Evolutionary conservation across 371 early-diverging fungal genomes (phyloP), one percentile per base, ranked within the genome.

Genomic region (Fennellomyces sp.): DNA sequence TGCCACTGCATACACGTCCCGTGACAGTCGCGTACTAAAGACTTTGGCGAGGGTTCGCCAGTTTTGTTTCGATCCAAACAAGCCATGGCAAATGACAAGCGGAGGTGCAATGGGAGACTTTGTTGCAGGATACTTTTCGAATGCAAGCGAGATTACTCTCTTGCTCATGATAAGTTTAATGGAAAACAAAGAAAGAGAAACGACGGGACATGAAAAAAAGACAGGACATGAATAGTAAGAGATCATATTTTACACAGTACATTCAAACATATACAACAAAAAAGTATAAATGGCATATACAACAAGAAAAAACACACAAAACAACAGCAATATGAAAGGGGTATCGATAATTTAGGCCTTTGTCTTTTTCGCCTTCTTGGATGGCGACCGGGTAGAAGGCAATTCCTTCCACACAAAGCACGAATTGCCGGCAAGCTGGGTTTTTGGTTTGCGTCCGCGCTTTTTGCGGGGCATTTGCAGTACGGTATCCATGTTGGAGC

Each of bases 11-110:
- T 86, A 84, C 2, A 94, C 86, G 25, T 78, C 72, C 10, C 88
- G 78, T n/a, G 68, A 72, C 13, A 92, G 73, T 5, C 82, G 76
- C 23, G 73, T 73, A 11, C 88, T 70, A 39, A 96, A 75, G 28
- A 87, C 80, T 63, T 90, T 91, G 38, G 90, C 82, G 11, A 96
- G 78, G 2, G 93, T 86, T 31, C 83, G 73, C 95, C 95, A 95
- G 74, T 95, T 96, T 60, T 95, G 93, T 70, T 96, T 96, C 1
- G 91, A 91, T 5, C 97, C 97, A 72, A 95, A 95, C 26, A 97
- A 78, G 19, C 97, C 97, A 69, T 95, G 97, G 48, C 94, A 78
- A 27, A 64, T 51, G 33, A 60, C 51, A n/a, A 64, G 23, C 10
- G 60, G 60, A 19, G 52, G 1, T 6, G 12, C 30, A 3, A 33